Percentiles rank a stretch among this genome's conserved stretches.
phyloP scores from a whole-genome alignment of 345 rosid species.

The Citrus maxima region DNA sequence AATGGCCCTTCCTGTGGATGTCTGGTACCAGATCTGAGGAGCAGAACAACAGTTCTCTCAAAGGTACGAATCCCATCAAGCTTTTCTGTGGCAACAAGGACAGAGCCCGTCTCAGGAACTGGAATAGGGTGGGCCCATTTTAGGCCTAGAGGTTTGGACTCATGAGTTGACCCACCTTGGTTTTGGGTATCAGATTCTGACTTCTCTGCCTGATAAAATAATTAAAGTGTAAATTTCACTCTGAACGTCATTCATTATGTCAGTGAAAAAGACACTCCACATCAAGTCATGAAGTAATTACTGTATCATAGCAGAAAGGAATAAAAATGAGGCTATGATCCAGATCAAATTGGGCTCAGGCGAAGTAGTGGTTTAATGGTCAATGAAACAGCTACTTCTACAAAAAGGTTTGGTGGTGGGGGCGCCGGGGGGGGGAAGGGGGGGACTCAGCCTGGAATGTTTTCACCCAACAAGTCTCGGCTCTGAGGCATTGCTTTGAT shows the following conservation, averaged over 20 bases:
- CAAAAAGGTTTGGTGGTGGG: no score
- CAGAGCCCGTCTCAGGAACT: constrained; percentile 86
- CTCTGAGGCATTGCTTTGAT: neutral
- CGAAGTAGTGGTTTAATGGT: neutral
- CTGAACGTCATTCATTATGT: neutral
- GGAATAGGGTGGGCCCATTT: constrained; percentile 98
- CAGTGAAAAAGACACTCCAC: neutral
- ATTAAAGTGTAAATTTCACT: neutral
- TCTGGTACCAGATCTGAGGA: constrained; percentile 76
- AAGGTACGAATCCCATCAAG: constrained; percentile 81
- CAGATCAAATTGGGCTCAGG: neutral
- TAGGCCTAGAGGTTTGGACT: constrained; percentile 47
- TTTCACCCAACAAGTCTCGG: neutral
- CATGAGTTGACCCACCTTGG: constrained; percentile 37
- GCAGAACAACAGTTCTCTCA: constrained; percentile 87
- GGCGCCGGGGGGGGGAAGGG: no score
- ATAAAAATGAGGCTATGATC: neutral
- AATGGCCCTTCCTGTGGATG: constrained; percentile 92
- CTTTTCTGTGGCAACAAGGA: constrained; percentile 94
- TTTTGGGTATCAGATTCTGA: constrained; percentile 50
- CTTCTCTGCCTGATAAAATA: constrained; percentile 47
- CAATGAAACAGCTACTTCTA: neutral
- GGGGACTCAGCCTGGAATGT: no score
- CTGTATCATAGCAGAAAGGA: neutral
- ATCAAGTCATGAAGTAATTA: neutral